These are phyloP conservation scores for Pichia exigua DNA, from an alignment of 805 yeast genomes.

Conservation along the genomic window DNA sequence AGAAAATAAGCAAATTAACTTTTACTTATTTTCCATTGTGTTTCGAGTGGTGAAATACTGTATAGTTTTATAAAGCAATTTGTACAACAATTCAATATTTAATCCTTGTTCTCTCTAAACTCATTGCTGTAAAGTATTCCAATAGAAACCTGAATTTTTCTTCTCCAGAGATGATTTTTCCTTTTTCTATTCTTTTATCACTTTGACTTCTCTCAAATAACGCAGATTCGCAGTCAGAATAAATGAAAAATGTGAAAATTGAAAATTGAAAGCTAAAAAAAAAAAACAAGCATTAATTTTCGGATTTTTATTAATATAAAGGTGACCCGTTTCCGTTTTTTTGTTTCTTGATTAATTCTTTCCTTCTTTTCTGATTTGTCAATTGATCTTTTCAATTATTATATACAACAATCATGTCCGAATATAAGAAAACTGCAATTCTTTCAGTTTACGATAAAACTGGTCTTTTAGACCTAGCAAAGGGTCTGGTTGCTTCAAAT, in stretches of 20 bases:
- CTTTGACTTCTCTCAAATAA: neutral
- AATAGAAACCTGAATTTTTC: no score
- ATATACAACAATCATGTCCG: slow-evolving; percentile 9
- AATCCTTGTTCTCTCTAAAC: neutral
- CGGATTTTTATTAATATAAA: neutral
- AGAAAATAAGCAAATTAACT: slow-evolving; percentile 49
- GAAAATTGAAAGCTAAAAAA: neutral
- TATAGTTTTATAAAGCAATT: neutral
- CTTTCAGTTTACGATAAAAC: slow-evolving; percentile 97
- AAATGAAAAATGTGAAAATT: neutral
- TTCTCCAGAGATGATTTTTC: no score
- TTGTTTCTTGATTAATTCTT: no score
- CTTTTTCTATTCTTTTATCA: neutral
- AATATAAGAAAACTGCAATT: slow-evolving; percentile 75
- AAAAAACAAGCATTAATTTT: neutral
- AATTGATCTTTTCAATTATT: neutral
- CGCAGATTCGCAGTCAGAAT: neutral
- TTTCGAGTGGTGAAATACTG: neutral
- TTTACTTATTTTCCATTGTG: neutral
- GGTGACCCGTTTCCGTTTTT: neutral
- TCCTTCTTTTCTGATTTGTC: neutral
- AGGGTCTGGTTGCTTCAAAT: slow-evolving; percentile 81
- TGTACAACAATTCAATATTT: neutral
- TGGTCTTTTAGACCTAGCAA: slow-evolving; percentile 90
- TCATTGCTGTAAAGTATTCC: no score